phyloP scores from a whole-genome alignment of 805 yeast genomes.

The Cyberlindnera maclurae region DNA sequence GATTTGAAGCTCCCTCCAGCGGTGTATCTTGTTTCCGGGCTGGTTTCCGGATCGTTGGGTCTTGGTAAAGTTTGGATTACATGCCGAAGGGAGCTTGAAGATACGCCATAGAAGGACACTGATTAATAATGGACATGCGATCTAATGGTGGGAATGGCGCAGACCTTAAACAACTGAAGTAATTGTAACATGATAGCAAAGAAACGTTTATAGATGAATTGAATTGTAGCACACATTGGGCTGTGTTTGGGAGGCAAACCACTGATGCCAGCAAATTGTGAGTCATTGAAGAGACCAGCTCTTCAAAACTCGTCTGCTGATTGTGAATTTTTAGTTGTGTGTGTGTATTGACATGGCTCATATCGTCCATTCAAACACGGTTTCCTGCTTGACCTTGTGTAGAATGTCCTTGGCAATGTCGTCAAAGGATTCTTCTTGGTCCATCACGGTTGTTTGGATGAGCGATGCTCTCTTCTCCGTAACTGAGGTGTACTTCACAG shows the following conservation, averaged over 20 bases:
- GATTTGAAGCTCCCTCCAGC: slow-evolving; percentile 25
- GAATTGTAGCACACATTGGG: slow-evolving; percentile 1
- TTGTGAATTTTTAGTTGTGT: background rate
- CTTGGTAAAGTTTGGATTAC: slow-evolving; percentile 21
- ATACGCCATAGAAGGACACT: background rate
- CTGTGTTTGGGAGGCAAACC: too few species aligned
- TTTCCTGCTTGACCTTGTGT: slow-evolving; percentile 11
- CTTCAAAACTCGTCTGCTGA: too few species aligned
- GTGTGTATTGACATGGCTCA: slow-evolving; percentile 5
- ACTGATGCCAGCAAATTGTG: too few species aligned
- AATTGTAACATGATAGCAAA: background rate
- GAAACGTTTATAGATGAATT: background rate
- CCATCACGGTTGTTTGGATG: slow-evolving; percentile 1
- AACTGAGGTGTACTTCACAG: slow-evolving; percentile 4
- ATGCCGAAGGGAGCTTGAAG: slow-evolving; percentile 13
- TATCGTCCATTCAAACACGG: slow-evolving; percentile 19
- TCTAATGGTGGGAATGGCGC: too few species aligned
- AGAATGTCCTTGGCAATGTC: slow-evolving; percentile 22
- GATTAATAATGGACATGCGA: background rate
- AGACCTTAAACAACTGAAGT: background rate
- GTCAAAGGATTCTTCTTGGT: slow-evolving; percentile 15
- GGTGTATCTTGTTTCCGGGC: slow-evolving; percentile 18
- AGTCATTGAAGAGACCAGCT: slow-evolving; percentile 1
- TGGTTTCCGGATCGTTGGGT: slow-evolving; percentile 20
- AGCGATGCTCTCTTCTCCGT: slow-evolving; percentile 3